A percentile compares a stretch with the other conserved stretches of the same genome.
Conservation (phyloP, 805 yeast species). For the Vanderwaltozyma verrucispora region DNA sequence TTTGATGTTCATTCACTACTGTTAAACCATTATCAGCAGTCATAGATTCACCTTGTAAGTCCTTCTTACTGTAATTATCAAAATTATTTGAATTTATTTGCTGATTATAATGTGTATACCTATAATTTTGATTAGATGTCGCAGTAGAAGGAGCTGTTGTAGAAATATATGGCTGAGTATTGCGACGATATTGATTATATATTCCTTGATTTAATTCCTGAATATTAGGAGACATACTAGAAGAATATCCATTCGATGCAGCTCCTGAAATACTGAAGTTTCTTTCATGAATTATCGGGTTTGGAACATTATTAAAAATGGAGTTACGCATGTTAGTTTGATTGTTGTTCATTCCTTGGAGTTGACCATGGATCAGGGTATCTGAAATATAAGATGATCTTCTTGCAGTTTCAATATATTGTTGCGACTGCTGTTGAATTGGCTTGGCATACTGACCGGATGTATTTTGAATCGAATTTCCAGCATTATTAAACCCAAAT, state of each 20-base stretch:
- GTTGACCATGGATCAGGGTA: slow-evolving; percentile 33
- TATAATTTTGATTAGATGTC: background rate
- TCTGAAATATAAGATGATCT: slow-evolving; percentile 72
- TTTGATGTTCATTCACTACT: slow-evolving; percentile 35
- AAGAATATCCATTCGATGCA: background rate
- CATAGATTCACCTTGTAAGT: background rate
- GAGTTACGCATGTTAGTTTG: background rate
- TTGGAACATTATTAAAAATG: background rate
- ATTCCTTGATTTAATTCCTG: background rate
- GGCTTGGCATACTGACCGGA: too few species aligned
- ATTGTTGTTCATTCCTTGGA: background rate
- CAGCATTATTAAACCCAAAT: slow-evolving; percentile 1
- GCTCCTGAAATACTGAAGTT: background rate
- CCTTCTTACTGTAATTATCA: background rate
- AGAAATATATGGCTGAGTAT: slow-evolving; percentile 3
- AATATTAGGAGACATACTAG: background rate
- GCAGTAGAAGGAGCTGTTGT: background rate
- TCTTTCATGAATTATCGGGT: background rate
- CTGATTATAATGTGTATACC: slow-evolving; percentile 1
- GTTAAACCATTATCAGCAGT: slow-evolving; percentile 46
- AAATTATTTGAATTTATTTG: slow-evolving; percentile 1
- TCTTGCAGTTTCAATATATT: slow-evolving; percentile 37
- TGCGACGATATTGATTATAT: background rate
- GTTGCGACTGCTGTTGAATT: slow-evolving; percentile 5
- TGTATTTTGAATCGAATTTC: slow-evolving; percentile 3